Evolutionary conservation across 495 filamentous ascomycete genomes (phyloP), one percentile per base, ranked within the genome.

Genomic region (Amorphotheca resinae): DNA sequence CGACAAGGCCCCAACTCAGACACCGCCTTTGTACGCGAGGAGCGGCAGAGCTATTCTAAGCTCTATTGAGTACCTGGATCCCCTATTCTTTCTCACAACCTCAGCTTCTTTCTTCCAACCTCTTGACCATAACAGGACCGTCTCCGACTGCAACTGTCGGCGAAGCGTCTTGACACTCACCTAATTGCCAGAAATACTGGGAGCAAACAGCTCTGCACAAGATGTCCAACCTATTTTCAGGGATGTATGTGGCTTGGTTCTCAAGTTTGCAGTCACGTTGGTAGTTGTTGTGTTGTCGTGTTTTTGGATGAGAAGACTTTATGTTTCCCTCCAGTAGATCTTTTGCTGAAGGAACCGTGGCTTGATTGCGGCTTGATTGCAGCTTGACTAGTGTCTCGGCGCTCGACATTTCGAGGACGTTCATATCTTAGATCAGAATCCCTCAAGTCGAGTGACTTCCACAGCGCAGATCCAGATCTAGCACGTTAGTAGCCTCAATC

Each of bases 181-280:
- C 21, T 14, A 9, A 9, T 26, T 26, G 12, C 35, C 33, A 22
- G 22, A 6, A 17, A 28, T 30, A 5, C 5, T 5, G 25, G 32
- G 21, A 12, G 25, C 23, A 28, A 33, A 1, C 15, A 30, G 6
- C n/a, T 43, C 14, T 17, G 21, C 28, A 5, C 57, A 72, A 52
- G 43, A 86, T 86, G 82, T 78, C 80, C 45, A 82, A 77, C 59
- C 70, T 84, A 57, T 82, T 86, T 55, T 82, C 81, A 58, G 81
- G 80, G 59, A 80, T 86, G 82, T 85, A 70, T 71, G 80, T 82
- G 42, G 25, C 42, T 28, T 23, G 9, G 5, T 21, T 36, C 20
- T 38, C 9, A 17, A 11, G 20, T 38, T 38, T 11, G 33, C 9
- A 18, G 1, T 16, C 33, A 36, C 12, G 9, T 41, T 38, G 38